Evolutionary conservation across 495 filamentous ascomycete genomes (phyloP).

Genomic region (Articulospora tetracladia): DNA sequence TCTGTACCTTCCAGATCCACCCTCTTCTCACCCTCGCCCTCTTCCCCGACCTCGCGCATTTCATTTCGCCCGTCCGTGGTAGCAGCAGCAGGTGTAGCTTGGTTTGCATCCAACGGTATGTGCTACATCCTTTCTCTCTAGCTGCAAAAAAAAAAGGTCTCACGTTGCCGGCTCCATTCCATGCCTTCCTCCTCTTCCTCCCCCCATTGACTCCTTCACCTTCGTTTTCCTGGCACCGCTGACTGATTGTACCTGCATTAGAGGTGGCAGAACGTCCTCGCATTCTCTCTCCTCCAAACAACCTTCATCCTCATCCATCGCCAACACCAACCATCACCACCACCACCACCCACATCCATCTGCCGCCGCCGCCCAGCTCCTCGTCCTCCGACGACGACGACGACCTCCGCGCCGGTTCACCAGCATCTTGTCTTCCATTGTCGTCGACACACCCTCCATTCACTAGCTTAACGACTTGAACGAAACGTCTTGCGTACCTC

Average conservation of each 20-base stretch:
- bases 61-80: too few relatives aligned
- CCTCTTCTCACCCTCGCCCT: slow-evolving; percentile 17
- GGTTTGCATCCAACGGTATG: slow-evolving; percentile 22
- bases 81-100: slow-evolving; percentile 28
- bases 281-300: slow-evolving; percentile 7
- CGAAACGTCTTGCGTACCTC: slow-evolving; percentile 21
- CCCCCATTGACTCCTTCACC: slow-evolving; percentile 26
- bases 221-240: slow-evolving; percentile 29
- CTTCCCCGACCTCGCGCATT: slow-evolving; percentile 22
- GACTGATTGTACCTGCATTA: slow-evolving; percentile 38
- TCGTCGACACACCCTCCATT: slow-evolving; percentile 17
- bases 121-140: slow-evolving; percentile 33
- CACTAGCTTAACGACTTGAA: slow-evolving; percentile 30
- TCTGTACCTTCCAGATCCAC: slow-evolving; percentile 25
- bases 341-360: slow-evolving; percentile 7
- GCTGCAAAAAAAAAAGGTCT: slow-evolving; percentile 10
- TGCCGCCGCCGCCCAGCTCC: slow-evolving; percentile 18
- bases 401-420: too few relatives aligned
- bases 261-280: slow-evolving; percentile 33
- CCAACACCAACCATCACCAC: slow-evolving; percentile 5
- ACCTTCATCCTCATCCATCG: neutral
- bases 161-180: slow-evolving; percentile 22
- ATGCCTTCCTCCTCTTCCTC: slow-evolving; percentile 21
- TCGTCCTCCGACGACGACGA: slow-evolving; percentile 22
- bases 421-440: slow-evolving; percentile 26